Conservation (phyloP, 169 alveolate genomes). For the Plasmodium blacklocki region DNA sequence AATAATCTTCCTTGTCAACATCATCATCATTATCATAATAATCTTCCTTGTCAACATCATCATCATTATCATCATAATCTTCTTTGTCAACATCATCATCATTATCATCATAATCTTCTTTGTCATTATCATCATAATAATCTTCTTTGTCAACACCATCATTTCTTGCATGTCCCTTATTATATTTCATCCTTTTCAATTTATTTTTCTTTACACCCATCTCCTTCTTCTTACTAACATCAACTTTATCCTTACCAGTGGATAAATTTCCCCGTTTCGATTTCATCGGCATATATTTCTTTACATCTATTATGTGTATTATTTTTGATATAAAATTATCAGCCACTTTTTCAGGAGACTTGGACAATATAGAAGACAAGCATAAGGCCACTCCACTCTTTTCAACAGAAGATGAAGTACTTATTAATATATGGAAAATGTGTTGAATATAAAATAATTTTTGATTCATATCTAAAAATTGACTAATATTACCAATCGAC, state of each 20-base stretch:
- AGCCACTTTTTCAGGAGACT: constrained; percentile 59
- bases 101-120: neutral
- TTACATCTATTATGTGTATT: constrained; percentile 58
- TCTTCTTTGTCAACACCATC: neutral
- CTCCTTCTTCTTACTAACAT: neutral
- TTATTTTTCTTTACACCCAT: neutral
- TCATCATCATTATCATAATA: neutral
- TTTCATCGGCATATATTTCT: constrained; percentile 32
- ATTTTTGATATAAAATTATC: constrained; percentile 38
- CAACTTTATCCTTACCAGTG: neutral
- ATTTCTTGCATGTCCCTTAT: neutral
- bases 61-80: neutral
- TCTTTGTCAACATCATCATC: neutral
- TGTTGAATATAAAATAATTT: constrained; percentile 65
- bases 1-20: neutral
- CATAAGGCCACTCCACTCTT: constrained; percentile 68
- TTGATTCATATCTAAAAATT: constrained; percentile 39
- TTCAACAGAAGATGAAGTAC: constrained; percentile 47
- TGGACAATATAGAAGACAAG: constrained; percentile 55
- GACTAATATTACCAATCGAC: constrained; percentile 53
- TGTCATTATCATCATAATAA: neutral
- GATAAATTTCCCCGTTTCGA: neutral
- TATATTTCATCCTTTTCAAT: neutral
- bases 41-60: neutral
- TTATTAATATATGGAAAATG: constrained; percentile 53